These are phyloP conservation scores for Periconia sp. DNA, from an alignment of 2,329 filamentous ascomycete species.

Conservation along the genomic window DNA sequence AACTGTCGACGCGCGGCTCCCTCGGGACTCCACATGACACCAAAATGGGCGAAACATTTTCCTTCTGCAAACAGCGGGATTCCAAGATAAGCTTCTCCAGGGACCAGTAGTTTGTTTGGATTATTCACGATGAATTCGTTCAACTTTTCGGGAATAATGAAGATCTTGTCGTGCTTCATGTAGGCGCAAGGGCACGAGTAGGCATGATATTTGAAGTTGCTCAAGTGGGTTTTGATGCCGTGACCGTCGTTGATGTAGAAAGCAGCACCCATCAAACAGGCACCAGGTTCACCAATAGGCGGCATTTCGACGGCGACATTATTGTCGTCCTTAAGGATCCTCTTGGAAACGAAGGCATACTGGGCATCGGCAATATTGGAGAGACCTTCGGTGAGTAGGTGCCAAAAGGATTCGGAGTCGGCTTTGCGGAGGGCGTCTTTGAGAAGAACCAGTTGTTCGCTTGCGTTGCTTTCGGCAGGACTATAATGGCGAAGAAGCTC, in stretches of 20 bases:
- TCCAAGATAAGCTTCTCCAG: slow-evolving; percentile 67
- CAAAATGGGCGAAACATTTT: slow-evolving; percentile 70
- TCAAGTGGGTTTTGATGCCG: slow-evolving; percentile 54
- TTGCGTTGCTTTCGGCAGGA: slow-evolving; percentile 60
- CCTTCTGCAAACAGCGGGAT: slow-evolving; percentile 66
- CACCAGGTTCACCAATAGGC: slow-evolving; percentile 61
- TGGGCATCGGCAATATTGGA: slow-evolving; percentile 65
- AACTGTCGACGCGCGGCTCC: slow-evolving; percentile 59
- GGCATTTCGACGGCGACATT: slow-evolving; percentile 62
- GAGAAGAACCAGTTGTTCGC: slow-evolving; percentile 61
- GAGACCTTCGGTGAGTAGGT: slow-evolving; percentile 63
- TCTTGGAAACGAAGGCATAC: slow-evolving; percentile 68
- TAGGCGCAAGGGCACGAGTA: slow-evolving; percentile 67
- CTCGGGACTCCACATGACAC: slow-evolving; percentile 69
- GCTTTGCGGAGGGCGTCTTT: slow-evolving; percentile 58
- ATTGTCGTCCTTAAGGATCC: slow-evolving; percentile 62
- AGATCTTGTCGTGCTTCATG: slow-evolving; percentile 73
- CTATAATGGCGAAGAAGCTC: slow-evolving; percentile 36
- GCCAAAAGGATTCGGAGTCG: slow-evolving; percentile 65
- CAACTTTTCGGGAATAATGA: slow-evolving; percentile 65
- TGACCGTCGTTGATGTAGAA: slow-evolving; percentile 67
- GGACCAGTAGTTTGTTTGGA: slow-evolving; percentile 61
- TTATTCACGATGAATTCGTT: slow-evolving; percentile 62
- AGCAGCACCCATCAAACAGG: slow-evolving; percentile 65
- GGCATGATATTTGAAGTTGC: slow-evolving; percentile 65